phyloP scores from a whole-genome alignment of 2,329 filamentous ascomycete genomes.

The Colletotrichum chlorophyti region DNA sequence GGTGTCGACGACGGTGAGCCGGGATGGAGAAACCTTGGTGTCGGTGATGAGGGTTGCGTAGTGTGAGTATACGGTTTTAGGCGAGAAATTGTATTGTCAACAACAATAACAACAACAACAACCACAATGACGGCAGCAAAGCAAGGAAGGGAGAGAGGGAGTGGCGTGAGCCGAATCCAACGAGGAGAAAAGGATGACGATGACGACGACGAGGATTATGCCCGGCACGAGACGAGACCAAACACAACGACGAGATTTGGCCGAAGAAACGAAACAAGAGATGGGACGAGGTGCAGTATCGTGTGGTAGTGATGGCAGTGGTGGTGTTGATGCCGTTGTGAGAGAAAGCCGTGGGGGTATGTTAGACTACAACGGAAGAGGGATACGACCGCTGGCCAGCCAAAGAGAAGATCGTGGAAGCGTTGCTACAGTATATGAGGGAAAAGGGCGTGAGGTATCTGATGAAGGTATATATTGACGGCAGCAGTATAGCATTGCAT shows the following conservation, averaged over 20 bases:
- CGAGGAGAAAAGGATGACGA: no score
- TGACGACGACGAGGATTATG: constrained; percentile 4
- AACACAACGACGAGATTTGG: constrained; percentile 1
- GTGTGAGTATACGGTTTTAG: background rate
- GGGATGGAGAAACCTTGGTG: constrained; percentile 25
- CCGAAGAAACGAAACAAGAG: constrained; percentile 27
- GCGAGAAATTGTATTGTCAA: no score
- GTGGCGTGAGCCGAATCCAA: no score
- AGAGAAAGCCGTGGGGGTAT: constrained; percentile 16
- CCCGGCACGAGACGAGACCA: constrained; percentile 9
- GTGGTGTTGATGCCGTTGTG: constrained; percentile 1
- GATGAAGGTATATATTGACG: constrained; percentile 34
- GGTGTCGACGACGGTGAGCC: constrained; percentile 26
- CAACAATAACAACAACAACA: no score
- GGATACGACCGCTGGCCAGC: constrained; percentile 19
- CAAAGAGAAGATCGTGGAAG: constrained; percentile 28
- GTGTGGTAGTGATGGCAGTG: background rate
- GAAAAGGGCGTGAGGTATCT: constrained; percentile 28
- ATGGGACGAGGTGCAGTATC: constrained; percentile 23
- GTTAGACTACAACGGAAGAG: constrained; percentile 21
- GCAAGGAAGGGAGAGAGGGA: no score
- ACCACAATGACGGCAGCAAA: no score
- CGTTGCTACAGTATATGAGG: constrained; percentile 24
- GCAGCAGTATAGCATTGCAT: constrained; percentile 30
- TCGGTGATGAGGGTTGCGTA: constrained; percentile 3